A percentile compares a stretch with the other conserved stretches of the same genome.
phyloP scores from a whole-genome alignment of 2,329 filamentous ascomycete species.

The Botrytis pseudocinerea region DNA sequence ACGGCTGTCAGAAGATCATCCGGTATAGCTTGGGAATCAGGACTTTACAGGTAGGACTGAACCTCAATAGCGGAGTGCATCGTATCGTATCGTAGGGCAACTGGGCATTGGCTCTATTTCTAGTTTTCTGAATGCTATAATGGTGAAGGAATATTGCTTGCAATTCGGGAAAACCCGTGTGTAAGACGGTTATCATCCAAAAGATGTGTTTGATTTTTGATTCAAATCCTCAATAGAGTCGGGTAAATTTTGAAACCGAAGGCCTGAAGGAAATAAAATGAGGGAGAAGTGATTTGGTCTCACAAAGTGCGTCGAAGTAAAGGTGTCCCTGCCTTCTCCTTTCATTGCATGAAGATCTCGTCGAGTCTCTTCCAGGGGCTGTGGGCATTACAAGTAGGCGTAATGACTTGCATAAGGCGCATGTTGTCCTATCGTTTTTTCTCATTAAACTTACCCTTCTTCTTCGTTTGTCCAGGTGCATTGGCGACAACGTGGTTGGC shows the following conservation, averaged over 20 bases:
- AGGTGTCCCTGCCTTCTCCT: neutral
- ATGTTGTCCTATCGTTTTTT: slow-evolving; percentile 30
- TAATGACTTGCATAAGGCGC: slow-evolving; percentile 30
- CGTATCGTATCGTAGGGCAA: slow-evolving; percentile 12
- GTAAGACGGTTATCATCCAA: neutral
- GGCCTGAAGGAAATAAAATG: slow-evolving; percentile 2
- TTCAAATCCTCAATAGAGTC: neutral
- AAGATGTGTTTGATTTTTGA: neutral
- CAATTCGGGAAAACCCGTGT: neutral
- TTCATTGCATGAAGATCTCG: slow-evolving; percentile 24
- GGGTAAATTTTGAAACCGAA: neutral
- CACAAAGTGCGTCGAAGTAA: slow-evolving; percentile 15
- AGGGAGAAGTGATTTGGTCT: neutral
- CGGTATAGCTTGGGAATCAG: slow-evolving; percentile 19
- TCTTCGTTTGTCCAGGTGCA: slow-evolving; percentile 37
- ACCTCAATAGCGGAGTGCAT: slow-evolving; percentile 14
- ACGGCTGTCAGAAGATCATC: slow-evolving; percentile 33
- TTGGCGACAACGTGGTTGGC: slow-evolving; percentile 39
- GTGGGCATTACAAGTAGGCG: slow-evolving; percentile 25
- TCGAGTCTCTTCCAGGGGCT: slow-evolving; percentile 35
- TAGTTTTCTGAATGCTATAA: neutral
- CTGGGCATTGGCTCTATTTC: neutral
- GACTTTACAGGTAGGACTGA: slow-evolving; percentile 15
- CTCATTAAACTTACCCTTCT: slow-evolving; percentile 24
- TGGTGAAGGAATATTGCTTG: neutral